Base-by-base conservation (phyloP, 1,284 basidiomycete genomes). In the Macrocystidia cucumis region DNA sequence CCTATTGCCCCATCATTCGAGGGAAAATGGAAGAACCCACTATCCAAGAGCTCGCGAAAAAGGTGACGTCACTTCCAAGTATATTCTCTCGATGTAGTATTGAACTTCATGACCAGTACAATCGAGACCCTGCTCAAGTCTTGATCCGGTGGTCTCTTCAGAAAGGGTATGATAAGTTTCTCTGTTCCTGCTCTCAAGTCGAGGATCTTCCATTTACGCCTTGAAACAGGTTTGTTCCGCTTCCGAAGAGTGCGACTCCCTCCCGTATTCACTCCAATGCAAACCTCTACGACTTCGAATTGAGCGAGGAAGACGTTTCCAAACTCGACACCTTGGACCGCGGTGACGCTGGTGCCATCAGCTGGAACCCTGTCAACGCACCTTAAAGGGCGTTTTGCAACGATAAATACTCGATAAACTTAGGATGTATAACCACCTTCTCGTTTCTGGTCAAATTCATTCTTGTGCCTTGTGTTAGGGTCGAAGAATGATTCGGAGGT, bases 71-170 rank as follows among this genome's bases (percentile, higher is more conserved):
- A 29, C n/a, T 16, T 31, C 33, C 38, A 12, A 17, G 9, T 4
- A 35, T 12, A 34, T 36, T 16, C 13, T 33, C 7, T 35, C 8
- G 23, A n/a, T 9, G 18, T 34, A 21, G 13, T 20, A 8, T 32
- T 14, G 19, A 21, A 29, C 19, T 27, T 39, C 35, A 35, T 25
- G 12, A 12, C 31, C 35, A 79, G 74, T 51, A 74, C 43, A 51
- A 49, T 12, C 64, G 69, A 27, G 71, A 77, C 36, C 69, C 75
- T 9, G 78, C 82, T 1, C 89, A 91, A 48, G 67, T 92, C 32
- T 66, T 91, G 19, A 59, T 91, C 40, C 71, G 89, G 9, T 91
- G 88, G 88, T 87, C 81, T 31, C 59, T 91, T 29, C 89, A 91
- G 54, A 78, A 76, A 51, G 83, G 83, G 78, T 86, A 46, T 41